These are phyloP conservation scores for Lachnellula occidentalis DNA, from an alignment of 2,329 filamentous ascomycete species.

Conservation along the genomic window DNA sequence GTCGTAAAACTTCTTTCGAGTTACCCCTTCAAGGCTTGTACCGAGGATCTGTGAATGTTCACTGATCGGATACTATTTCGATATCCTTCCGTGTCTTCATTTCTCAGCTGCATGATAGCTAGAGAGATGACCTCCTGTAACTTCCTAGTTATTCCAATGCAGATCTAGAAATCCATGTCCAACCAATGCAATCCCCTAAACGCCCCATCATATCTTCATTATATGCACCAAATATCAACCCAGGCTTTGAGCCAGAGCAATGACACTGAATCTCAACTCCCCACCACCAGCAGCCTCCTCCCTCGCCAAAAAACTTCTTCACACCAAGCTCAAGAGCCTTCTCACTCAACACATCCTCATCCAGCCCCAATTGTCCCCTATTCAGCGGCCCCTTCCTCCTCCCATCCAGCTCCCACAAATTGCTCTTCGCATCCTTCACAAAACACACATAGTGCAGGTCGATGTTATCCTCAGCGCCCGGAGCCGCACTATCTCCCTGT, in stretches of 20 bases:
- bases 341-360: conserved; percentile 69
- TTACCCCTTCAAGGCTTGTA: too few species aligned
- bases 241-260: conserved; percentile 21
- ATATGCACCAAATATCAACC: neutral
- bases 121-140: too few species aligned
- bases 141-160: too few species aligned
- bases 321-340: conserved; percentile 66
- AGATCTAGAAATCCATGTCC: neutral
- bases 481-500: conserved; percentile 71
- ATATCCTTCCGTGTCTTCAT: too few species aligned
- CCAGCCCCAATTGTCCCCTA: conserved; percentile 46
- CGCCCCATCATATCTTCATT: neutral
- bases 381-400: conserved; percentile 60
- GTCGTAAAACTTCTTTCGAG: too few species aligned
- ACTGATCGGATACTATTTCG: too few species aligned
- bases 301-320: conserved; percentile 30
- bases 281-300: conserved; percentile 18
- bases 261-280: conserved; percentile 29
- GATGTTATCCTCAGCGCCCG: conserved; percentile 67
- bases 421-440: conserved; percentile 65
- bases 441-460: conserved; percentile 97
- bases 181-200: neutral
- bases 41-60: too few species aligned
- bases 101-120: too few species aligned
- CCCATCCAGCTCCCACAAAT: conserved; percentile 66